These are phyloP conservation scores for Mucor saturninus DNA, from an alignment of 371 early-diverging fungal genomes.

Conservation along the genomic window DNA sequence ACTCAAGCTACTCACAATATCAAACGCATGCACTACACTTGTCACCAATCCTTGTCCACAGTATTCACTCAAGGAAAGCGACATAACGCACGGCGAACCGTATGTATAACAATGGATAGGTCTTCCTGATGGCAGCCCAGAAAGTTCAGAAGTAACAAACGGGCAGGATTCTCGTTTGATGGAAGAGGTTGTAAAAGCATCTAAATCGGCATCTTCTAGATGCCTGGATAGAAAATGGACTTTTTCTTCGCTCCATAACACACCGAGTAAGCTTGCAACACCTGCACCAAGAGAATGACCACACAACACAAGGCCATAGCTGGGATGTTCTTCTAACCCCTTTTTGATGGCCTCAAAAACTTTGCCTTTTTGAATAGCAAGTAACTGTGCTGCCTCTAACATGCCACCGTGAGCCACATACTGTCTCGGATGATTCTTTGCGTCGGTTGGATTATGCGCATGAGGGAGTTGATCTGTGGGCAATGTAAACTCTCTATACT, in stretches of 20 bases:
- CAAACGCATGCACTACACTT: constrained; percentile 73
- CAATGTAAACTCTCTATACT: constrained; percentile 70
- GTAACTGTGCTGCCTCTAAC: constrained; percentile 73
- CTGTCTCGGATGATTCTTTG: constrained; percentile 18
- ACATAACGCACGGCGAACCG: constrained; percentile 77
- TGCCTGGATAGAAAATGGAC: constrained; percentile 39
- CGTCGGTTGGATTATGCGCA: constrained; percentile 7
- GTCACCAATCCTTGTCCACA: constrained; percentile 73
- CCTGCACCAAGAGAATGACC: constrained; percentile 88
- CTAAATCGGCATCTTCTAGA: constrained; percentile 14
- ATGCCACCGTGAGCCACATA: constrained; percentile 79
- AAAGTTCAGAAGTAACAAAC: constrained; percentile 68
- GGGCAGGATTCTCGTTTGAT: constrained; percentile 26
- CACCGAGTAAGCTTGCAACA: constrained; percentile 69
- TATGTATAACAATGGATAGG: constrained; percentile 81
- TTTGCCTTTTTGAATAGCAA: constrained; percentile 67
- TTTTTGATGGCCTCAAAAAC: constrained; percentile 69
- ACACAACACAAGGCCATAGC: constrained; percentile 78
- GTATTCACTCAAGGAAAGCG: constrained; percentile 67
- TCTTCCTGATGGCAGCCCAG: constrained; percentile 72
- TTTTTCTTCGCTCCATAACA: constrained; percentile 71
- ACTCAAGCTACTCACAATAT: constrained; percentile 74
- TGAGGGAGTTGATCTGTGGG: constrained; percentile 29
- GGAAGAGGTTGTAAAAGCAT: constrained; percentile 32
- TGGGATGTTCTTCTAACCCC: constrained; percentile 67